phyloP scores from a whole-genome alignment of 805 yeast species.

The Lipomyces yamadae region DNA sequence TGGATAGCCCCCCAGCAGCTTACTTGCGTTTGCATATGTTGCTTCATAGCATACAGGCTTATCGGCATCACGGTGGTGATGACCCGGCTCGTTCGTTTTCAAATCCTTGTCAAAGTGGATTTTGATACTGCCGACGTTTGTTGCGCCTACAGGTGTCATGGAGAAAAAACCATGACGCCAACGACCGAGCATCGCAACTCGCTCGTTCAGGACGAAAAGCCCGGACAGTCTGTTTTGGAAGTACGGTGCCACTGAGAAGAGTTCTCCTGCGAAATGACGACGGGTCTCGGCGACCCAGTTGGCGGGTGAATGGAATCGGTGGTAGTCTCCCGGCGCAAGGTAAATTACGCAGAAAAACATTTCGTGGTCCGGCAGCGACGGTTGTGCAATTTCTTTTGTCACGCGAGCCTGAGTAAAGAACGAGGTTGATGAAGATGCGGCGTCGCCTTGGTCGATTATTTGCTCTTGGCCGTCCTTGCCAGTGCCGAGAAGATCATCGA shows the following conservation, averaged over 20 bases:
- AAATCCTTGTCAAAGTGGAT: constrained; percentile 90
- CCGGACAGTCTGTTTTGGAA: constrained; percentile 87
- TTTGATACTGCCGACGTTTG: constrained; percentile 94
- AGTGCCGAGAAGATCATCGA: constrained; percentile 70
- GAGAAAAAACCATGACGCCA: constrained; percentile 98
- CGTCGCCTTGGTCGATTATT: constrained; percentile 68
- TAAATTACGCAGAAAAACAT: constrained; percentile 89
- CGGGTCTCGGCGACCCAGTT: constrained; percentile 94
- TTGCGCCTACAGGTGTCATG: constrained; percentile 99
- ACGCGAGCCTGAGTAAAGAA: constrained; percentile 22
- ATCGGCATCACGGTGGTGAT: constrained; percentile 50
- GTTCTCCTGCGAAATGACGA: constrained; percentile 94
- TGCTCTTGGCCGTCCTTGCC: constrained; percentile 52
- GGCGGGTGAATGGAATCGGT: constrained; percentile 93
- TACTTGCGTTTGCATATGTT: constrained; percentile 79
- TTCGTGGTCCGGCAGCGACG: constrained; percentile 36
- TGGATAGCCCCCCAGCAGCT: constrained; percentile 82
- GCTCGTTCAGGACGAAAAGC: constrained; percentile 86
- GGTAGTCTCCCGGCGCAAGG: constrained; percentile 98
- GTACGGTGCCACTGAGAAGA: constrained; percentile 94
- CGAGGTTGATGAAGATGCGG: constrained; percentile 47
- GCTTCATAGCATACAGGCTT: constrained; percentile 81
- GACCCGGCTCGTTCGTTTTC: constrained; percentile 63
- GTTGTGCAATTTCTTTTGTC: constrained; percentile 31
- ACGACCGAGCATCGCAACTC: constrained; percentile 92